Percentiles rank a stretch among this genome's conserved stretches.
These are phyloP conservation scores for Forsythia viridissima DNA, from an alignment of 257 asterid genomes.

Conservation along the genomic window DNA sequence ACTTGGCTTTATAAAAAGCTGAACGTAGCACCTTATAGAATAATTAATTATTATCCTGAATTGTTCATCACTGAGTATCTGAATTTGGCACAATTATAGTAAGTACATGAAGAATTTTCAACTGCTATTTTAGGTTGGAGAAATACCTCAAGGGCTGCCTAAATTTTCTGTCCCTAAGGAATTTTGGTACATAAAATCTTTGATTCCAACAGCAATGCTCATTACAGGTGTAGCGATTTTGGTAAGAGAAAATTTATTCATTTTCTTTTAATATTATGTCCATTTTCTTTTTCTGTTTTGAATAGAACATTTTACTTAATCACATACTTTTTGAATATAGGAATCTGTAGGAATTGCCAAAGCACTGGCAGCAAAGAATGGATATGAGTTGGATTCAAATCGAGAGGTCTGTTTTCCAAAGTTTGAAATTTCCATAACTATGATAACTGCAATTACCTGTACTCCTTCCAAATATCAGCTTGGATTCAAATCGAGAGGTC, in stretches of 20 bases:
- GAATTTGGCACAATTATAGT: conserved; percentile 1
- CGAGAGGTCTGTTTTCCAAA: conserved; percentile 72
- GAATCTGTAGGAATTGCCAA: conserved; percentile 99
- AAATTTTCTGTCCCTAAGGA: conserved; percentile 83
- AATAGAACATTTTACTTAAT: neutral
- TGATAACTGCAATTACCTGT: conserved; percentile 17
- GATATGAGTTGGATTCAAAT: conserved; percentile 93
- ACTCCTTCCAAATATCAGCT: conserved; percentile 16
- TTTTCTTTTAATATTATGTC: conserved; percentile 15
- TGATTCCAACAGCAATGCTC: conserved; percentile 89
- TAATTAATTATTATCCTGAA: conserved; percentile 16
- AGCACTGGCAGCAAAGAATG: conserved; percentile 97
- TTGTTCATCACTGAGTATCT: neutral
- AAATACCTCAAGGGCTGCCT: conserved; percentile 97
- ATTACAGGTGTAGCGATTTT: conserved; percentile 99
- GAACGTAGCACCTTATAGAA: conserved; percentile 5
- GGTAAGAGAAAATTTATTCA: conserved; percentile 51
- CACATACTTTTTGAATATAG: conserved; percentile 38
- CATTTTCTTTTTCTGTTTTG: conserved; percentile 14
- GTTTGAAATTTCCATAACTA: conserved; percentile 11
- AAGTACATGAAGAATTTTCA: conserved; percentile 14
- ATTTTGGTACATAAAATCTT: conserved; percentile 60
- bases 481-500: no score
- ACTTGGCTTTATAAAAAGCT: conserved; percentile 26
- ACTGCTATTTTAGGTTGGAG: conserved; percentile 70